Evolutionary conservation across 140 eudicot genomes (phyloP).

Genomic region (Ambrosia hybrid): DNA sequence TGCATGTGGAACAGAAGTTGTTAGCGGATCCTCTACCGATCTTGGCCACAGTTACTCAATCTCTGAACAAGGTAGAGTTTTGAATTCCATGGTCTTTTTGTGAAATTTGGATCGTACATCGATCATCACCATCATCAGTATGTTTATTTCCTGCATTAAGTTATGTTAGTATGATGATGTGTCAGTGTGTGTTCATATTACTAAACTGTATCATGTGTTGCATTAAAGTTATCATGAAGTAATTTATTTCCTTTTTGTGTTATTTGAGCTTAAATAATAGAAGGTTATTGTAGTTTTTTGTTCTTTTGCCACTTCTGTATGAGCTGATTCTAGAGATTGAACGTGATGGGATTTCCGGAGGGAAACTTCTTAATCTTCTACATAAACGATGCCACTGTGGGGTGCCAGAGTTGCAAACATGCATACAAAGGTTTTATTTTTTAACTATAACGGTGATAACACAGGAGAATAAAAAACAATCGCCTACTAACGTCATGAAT

Average conservation of each 20-base stretch:
- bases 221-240: background rate
- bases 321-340: slow-evolving; percentile 90
- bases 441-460: slow-evolving; percentile 13
- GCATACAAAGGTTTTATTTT: slow-evolving; percentile 74
- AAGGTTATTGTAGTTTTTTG: slow-evolving; percentile 63
- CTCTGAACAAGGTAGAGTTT: slow-evolving; percentile 67
- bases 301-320: slow-evolving; percentile 88
- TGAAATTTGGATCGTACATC: background rate
- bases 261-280: slow-evolving; percentile 27
- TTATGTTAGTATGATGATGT: slow-evolving; percentile 1
- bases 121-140: background rate
- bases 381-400: slow-evolving; percentile 97
- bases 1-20: slow-evolving; percentile 87
- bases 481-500: slow-evolving; percentile 7
- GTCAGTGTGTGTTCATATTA: background rate
- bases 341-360: slow-evolving; percentile 77
- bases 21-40: slow-evolving; percentile 74
- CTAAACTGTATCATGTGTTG: background rate
- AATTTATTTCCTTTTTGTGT: slow-evolving; percentile 1
- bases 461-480: background rate
- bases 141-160: slow-evolving; percentile 4
- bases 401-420: slow-evolving; percentile 91
- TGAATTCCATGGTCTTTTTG: background rate
- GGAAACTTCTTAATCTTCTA: slow-evolving; percentile 81
- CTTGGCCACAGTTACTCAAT: slow-evolving; percentile 79